These are phyloP conservation scores for Alisma plantagoaquatica DNA, from an alignment of 106 monocot genomes.

Conservation along the genomic window DNA sequence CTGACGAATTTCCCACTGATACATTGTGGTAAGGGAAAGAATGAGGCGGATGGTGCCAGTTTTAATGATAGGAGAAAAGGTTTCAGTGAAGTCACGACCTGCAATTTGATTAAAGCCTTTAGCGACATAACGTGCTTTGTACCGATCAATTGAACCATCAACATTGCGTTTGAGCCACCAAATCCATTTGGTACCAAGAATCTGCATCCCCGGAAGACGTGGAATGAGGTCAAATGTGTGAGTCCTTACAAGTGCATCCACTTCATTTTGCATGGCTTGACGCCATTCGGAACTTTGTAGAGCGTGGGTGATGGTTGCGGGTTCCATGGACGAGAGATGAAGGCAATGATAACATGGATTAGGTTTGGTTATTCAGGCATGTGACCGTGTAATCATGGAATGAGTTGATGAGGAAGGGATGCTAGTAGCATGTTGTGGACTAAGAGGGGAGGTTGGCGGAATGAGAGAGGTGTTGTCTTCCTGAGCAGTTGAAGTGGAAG, in stretches of 20 bases:
- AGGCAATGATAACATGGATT: too few relatives aligned
- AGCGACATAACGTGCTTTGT: slow-evolving; percentile 7
- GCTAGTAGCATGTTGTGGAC: too few relatives aligned
- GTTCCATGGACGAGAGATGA: too few relatives aligned
- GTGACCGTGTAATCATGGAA: too few relatives aligned
- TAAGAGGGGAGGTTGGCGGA: too few relatives aligned
- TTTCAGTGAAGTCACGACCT: slow-evolving; percentile 7
- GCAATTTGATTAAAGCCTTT: slow-evolving; percentile 3
- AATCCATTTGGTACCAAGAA: neutral
- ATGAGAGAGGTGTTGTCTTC: too few relatives aligned
- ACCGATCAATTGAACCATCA: slow-evolving; percentile 6
- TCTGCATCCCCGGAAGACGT: neutral
- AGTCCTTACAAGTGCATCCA: neutral
- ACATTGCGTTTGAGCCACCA: neutral
- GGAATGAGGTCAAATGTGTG: neutral
- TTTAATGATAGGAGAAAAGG: slow-evolving; percentile 1
- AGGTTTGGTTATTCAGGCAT: too few relatives aligned
- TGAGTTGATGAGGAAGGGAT: too few relatives aligned
- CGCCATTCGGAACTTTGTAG: neutral
- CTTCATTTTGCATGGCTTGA: neutral
- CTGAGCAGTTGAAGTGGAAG: too few relatives aligned
- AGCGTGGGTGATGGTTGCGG: neutral
- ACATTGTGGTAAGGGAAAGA: neutral
- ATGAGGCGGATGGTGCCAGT: neutral
- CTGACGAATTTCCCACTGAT: neutral